A percentile compares a stretch with the other conserved stretches of the same genome.
Evolutionary conservation across 768 basidiomycete species (phyloP).

Genomic region (Psilocybe azurescens): DNA sequence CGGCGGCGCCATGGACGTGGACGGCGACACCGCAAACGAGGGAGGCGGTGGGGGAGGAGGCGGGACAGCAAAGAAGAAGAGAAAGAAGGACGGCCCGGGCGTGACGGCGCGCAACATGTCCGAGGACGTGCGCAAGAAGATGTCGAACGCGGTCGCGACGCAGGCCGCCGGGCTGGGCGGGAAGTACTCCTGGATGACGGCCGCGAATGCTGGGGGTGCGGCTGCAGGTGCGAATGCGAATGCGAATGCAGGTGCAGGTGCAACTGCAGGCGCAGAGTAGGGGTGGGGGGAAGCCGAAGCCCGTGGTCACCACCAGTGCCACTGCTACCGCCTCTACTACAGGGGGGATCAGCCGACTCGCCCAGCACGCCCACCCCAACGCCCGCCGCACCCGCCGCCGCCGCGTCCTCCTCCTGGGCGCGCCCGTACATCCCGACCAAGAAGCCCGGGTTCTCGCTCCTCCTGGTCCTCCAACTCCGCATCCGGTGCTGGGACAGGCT

Average conservation of each 20-base stretch:
- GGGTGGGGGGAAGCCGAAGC: slow-evolving; percentile 36
- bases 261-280: too few species aligned
- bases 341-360: not conserved
- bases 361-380: not conserved
- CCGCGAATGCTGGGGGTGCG: slow-evolving; percentile 23
- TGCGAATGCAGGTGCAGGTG: too few species aligned
- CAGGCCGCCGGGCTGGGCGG: slow-evolving; percentile 87
- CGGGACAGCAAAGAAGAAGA: slow-evolving; percentile 67
- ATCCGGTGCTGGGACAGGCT: not conserved
- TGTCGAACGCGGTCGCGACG: slow-evolving; percentile 88
- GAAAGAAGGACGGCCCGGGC: slow-evolving; percentile 84
- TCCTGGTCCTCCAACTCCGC: not conserved
- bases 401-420: slow-evolving; percentile 52
- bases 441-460: slow-evolving; percentile 37
- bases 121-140: slow-evolving; percentile 89
- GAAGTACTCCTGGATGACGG: slow-evolving; percentile 89
- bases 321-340: slow-evolving; percentile 33
- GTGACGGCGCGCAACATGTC: slow-evolving; percentile 90
- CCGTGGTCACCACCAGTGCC: slow-evolving; percentile 33
- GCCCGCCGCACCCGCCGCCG: slow-evolving; percentile 9
- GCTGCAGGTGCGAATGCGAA: too few species aligned
- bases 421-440: slow-evolving; percentile 66
- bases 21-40: too few species aligned
- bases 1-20: too few species aligned
- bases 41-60: not conserved